phyloP scores from a whole-genome alignment of 1,139 yeast genomes.

The Kodamaea suecica region DNA sequence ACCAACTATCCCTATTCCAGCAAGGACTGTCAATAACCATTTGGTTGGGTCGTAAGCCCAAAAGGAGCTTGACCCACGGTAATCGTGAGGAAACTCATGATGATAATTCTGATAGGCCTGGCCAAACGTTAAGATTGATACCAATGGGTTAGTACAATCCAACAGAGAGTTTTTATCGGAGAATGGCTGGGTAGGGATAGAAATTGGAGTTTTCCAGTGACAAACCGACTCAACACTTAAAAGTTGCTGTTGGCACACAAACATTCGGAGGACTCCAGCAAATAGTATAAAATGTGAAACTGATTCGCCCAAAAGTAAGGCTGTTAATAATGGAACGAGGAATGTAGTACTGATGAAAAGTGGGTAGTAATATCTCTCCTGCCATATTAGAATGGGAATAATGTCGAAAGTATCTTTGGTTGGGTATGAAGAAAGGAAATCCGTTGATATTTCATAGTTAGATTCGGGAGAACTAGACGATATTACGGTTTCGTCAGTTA shows the following conservation, averaged over 20 bases:
- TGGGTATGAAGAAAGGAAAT: slow-evolving; percentile 1
- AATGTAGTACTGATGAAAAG: slow-evolving; percentile 47
- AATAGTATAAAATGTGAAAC: slow-evolving; percentile 55
- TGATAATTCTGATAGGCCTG: slow-evolving; percentile 66
- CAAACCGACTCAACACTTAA: slow-evolving; percentile 60
- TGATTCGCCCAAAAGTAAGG: slow-evolving; percentile 41
- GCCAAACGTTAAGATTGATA: slow-evolving; percentile 59
- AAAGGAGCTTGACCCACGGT: slow-evolving; percentile 46
- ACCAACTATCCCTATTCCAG: slow-evolving; percentile 37
- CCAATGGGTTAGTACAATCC: slow-evolving; percentile 47
- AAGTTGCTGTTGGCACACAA: slow-evolving; percentile 56
- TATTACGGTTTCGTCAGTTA: neutral
- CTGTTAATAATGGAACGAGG: slow-evolving; percentile 46
- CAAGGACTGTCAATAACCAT: slow-evolving; percentile 49
- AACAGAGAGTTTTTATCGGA: slow-evolving; percentile 59
- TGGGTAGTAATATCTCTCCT: slow-evolving; percentile 44
- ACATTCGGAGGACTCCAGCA: slow-evolving; percentile 59
- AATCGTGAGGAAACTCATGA: slow-evolving; percentile 73
- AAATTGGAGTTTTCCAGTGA: slow-evolving; percentile 45
- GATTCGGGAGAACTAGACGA: no score
- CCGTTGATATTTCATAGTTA: neutral
- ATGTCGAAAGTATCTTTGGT: neutral
- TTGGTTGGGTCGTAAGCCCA: slow-evolving; percentile 66
- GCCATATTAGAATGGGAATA: slow-evolving; percentile 51
- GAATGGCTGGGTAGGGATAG: slow-evolving; percentile 54